phyloP scores from a whole-genome alignment of 768 basidiomycete species.

The Serendipita indica region DNA sequence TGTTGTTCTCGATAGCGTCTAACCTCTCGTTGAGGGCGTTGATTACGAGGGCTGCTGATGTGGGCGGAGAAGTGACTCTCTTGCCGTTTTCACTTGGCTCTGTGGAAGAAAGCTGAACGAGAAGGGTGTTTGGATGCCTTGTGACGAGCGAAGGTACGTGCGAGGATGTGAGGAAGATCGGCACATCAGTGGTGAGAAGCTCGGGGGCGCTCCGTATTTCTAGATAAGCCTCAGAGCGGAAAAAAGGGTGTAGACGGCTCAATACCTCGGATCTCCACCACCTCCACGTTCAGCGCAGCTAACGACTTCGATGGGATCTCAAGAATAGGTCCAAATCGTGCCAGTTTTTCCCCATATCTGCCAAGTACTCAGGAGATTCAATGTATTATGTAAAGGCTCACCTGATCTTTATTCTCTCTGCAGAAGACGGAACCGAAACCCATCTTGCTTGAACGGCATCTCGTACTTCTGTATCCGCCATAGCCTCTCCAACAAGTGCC shows the following conservation, averaged over 20 bases:
- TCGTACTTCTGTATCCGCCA: not conserved
- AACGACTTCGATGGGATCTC: not conserved
- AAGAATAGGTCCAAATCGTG: not conserved
- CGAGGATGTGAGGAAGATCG: not conserved
- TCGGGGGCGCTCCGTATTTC: not conserved
- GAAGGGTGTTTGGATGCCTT: too few species aligned
- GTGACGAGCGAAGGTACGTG: too few species aligned
- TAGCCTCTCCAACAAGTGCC: not conserved
- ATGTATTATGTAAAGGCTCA: not conserved
- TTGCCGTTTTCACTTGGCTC: too few species aligned
- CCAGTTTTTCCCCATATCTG: slow-evolving; percentile 4
- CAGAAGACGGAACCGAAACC: not conserved
- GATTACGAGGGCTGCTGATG: not conserved
- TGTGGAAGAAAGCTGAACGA: too few species aligned
- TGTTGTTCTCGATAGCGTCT: too few species aligned
- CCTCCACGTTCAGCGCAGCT: not conserved
- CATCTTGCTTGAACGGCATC: not conserved
- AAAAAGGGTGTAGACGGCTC: not conserved
- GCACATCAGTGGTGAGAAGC: not conserved
- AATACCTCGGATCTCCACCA: not conserved
- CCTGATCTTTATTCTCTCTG: not conserved
- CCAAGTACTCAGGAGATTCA: not conserved
- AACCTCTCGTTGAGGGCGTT: not conserved
- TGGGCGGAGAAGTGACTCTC: too few species aligned
- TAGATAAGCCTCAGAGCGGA: not conserved